Evolutionary conservation across 1,284 basidiomycete genomes (phyloP).

Genomic region (Irpex rosettiformis): DNA sequence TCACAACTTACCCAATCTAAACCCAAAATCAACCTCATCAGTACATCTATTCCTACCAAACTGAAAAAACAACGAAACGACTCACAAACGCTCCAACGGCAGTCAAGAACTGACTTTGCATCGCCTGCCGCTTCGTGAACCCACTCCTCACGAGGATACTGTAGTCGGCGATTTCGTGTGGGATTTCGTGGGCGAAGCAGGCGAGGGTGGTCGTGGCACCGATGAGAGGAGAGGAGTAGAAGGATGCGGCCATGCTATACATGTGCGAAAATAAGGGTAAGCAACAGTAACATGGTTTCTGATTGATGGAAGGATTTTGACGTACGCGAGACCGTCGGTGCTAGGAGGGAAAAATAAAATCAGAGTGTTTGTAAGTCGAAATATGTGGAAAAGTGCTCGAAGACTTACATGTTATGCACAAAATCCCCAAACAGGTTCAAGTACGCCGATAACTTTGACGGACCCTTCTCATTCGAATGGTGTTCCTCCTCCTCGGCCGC

Average conservation of each 20-base stretch:
- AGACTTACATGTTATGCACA: slow-evolving; percentile 78
- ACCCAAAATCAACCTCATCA: slow-evolving; percentile 17
- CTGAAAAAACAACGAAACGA: slow-evolving; percentile 13
- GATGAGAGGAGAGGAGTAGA: slow-evolving; percentile 85
- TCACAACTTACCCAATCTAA: slow-evolving; percentile 46
- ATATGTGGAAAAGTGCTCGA: neutral
- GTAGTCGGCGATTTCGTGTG: slow-evolving; percentile 90
- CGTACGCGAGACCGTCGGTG: slow-evolving; percentile 83
- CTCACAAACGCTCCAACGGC: slow-evolving; percentile 87
- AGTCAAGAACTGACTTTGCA: slow-evolving; percentile 88
- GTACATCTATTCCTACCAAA: no score
- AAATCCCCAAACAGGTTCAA: slow-evolving; percentile 90
- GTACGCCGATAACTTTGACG: slow-evolving; percentile 83
- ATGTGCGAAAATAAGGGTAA: slow-evolving; percentile 15
- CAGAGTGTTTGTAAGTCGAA: neutral
- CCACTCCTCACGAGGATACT: slow-evolving; percentile 86
- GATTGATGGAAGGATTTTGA: slow-evolving; percentile 17
- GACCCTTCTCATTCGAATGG: slow-evolving; percentile 40
- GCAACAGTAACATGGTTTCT: neutral
- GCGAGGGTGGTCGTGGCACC: slow-evolving; percentile 89
- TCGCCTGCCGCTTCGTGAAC: slow-evolving; percentile 85
- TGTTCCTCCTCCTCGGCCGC: slow-evolving; percentile 29
- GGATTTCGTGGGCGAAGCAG: slow-evolving; percentile 90
- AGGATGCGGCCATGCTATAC: slow-evolving; percentile 81
- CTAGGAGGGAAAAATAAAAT: no score